Evolutionary conservation across 495 filamentous ascomycete species (phyloP).

Genomic region (Hapsidospora chrysogenum): DNA sequence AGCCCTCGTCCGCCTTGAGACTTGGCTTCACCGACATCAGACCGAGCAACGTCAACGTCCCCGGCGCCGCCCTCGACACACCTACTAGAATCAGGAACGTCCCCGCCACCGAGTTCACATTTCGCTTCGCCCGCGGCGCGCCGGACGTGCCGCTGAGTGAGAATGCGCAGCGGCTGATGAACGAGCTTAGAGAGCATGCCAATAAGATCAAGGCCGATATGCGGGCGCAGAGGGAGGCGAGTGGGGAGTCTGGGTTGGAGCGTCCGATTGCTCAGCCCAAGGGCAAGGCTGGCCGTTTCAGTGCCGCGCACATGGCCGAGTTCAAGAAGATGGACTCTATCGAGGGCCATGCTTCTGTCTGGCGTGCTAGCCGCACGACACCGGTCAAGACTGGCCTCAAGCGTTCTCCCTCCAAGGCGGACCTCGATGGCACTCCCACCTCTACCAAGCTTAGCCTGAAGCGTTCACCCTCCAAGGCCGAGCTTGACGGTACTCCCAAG

Average conservation of each 20-base stretch:
- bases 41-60: neutral
- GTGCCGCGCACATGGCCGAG: slow-evolving; percentile 63
- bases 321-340: slow-evolving; percentile 98
- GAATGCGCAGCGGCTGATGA: slow-evolving; percentile 63
- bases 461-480: slow-evolving; percentile 15
- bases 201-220: slow-evolving; percentile 49
- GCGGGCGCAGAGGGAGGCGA: slow-evolving; percentile 27
- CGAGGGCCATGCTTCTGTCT: slow-evolving; percentile 63
- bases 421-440: slow-evolving; percentile 36
- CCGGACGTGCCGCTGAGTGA: slow-evolving; percentile 44
- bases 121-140: slow-evolving; percentile 43
- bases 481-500: slow-evolving; percentile 1
- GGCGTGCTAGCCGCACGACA: slow-evolving; percentile 45
- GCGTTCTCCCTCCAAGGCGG: slow-evolving; percentile 58
- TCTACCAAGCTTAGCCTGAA: slow-evolving; percentile 18
- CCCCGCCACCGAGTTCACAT: slow-evolving; percentile 53
- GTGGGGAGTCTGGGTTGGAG: slow-evolving; percentile 6
- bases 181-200: slow-evolving; percentile 52
- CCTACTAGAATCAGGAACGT: slow-evolving; percentile 26
- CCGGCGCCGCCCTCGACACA: slow-evolving; percentile 19
- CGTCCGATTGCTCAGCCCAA: slow-evolving; percentile 67
- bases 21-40: slow-evolving; percentile 51
- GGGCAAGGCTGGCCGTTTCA: slow-evolving; percentile 61
- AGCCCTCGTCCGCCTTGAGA: slow-evolving; percentile 44
- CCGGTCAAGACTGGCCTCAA: slow-evolving; percentile 43